Conservation (phyloP, 1,284 basidiomycete genomes). For the Trichosporon sp. region DNA sequence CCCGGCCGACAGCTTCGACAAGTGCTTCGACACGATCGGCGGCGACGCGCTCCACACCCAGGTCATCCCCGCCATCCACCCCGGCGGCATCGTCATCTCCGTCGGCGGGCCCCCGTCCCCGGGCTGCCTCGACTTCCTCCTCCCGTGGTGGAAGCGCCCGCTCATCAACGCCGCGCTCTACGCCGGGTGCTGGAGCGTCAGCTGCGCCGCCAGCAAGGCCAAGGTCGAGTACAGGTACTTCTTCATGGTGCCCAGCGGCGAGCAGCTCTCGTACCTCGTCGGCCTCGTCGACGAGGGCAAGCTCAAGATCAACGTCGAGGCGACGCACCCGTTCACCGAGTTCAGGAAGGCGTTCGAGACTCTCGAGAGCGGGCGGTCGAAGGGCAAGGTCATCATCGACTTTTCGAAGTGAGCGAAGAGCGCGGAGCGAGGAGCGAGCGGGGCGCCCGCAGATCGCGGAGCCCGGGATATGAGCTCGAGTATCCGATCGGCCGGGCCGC, state of each 20-base stretch:
- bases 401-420: neutral
- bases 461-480: too few species aligned
- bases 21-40: slow-evolving; percentile 23
- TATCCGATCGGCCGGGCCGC: too few species aligned
- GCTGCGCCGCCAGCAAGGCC: neutral
- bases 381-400: slow-evolving; percentile 23
- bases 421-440: neutral
- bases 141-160: slow-evolving; percentile 5
- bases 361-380: slow-evolving; percentile 18
- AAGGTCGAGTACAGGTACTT: slow-evolving; percentile 19
- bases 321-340: slow-evolving; percentile 10
- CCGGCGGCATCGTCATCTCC: slow-evolving; percentile 18
- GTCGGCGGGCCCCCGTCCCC: slow-evolving; percentile 16
- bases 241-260: slow-evolving; percentile 22
- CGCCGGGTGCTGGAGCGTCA: neutral
- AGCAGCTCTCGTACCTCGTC: slow-evolving; percentile 13
- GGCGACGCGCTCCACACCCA: slow-evolving; percentile 6
- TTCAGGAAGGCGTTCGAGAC: slow-evolving; percentile 16
- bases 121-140: slow-evolving; percentile 8
- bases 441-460: too few species aligned
- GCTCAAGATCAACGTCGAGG: slow-evolving; percentile 18
- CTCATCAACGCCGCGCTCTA: slow-evolving; percentile 3
- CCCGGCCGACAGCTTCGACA: slow-evolving; percentile 9
- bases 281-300: slow-evolving; percentile 15
- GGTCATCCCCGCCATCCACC: slow-evolving; percentile 6